phyloP scores from a whole-genome alignment of 305 asterid genomes.

The Fraxinus xanthoxyloides region DNA sequence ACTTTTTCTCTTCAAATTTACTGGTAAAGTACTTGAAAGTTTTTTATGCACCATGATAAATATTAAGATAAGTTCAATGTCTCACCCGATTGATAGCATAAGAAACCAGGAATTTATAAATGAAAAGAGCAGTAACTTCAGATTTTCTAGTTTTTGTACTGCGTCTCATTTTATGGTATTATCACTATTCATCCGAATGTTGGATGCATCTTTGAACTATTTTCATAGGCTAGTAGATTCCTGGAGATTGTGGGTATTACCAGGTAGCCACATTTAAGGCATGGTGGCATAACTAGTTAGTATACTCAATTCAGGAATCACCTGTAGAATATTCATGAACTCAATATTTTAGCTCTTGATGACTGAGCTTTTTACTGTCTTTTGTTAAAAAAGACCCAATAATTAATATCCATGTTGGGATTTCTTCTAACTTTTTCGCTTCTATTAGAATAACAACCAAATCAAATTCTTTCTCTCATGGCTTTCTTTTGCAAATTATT shows the following conservation, averaged over 20 bases:
- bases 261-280: neutral
- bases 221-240: neutral
- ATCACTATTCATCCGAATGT: neutral
- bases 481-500: neutral
- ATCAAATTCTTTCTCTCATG: neutral
- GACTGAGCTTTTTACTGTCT: neutral
- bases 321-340: neutral
- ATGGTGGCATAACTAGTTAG: neutral
- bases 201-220: neutral
- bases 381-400: neutral
- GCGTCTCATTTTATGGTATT: neutral
- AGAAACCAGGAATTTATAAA: neutral
- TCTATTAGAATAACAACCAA: neutral
- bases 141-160: neutral
- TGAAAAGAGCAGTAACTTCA: neutral
- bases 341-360: neutral
- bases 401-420: neutral
- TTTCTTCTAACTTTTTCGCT: neutral
- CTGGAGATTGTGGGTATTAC: neutral
- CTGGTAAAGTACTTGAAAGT: neutral
- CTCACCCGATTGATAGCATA: neutral
- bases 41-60: neutral
- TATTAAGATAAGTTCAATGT: neutral
- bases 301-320: neutral
- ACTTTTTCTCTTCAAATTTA: neutral